Evolutionary conservation across 805 yeast genomes (phyloP), one percentile per base, ranked within the genome.

Genomic region (Candida fluviatilis): DNA sequence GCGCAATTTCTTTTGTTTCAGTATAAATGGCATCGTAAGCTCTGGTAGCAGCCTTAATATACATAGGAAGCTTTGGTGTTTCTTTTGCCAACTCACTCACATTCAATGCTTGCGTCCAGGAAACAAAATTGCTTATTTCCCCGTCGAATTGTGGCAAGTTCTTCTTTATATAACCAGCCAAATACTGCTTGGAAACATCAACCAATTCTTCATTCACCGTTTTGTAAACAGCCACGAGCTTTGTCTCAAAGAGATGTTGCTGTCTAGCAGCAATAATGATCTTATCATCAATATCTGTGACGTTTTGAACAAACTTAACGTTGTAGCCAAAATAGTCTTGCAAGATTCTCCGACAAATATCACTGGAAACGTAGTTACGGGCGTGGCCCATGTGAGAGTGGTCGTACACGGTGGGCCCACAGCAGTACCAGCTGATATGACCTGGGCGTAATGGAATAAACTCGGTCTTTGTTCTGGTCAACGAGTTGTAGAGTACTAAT

Each of bases 321-420:
- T 87, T 80, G 64, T 87, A 93, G 15, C 96, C 95, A 62, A 93
- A 93, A 62, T 88, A 91, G 60, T 91, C 87, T 60, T 83, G 88
- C 47, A 93, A 58, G 36, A 93, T 76, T 50, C 99, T 76, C 59
- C 99, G 80, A 58, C 89, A 85, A 57, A 93, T 88, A 60, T 93
- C 99, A 37, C 85, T 86, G 7, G 96, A 79, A 35, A 93, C 98
- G 55, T 93, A 93, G 64, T 93, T 93, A 62, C 99, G 75, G 11
- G 99, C 99, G 60, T 93, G 99, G 16, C 99, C 99, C 97, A 93
- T 89, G 57, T 93, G 99, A 37, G 90, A 78, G 24, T 93, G 80
- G 62, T 93, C 96, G 57, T 93, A 93, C 12, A 93, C 99, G 0
- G 99, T 93, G 10, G 99, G 99, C 4, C 99, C 99, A 74, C 99